phyloP scores from a whole-genome alignment of 2,329 filamentous ascomycete species.

The Penicillium paneum region DNA sequence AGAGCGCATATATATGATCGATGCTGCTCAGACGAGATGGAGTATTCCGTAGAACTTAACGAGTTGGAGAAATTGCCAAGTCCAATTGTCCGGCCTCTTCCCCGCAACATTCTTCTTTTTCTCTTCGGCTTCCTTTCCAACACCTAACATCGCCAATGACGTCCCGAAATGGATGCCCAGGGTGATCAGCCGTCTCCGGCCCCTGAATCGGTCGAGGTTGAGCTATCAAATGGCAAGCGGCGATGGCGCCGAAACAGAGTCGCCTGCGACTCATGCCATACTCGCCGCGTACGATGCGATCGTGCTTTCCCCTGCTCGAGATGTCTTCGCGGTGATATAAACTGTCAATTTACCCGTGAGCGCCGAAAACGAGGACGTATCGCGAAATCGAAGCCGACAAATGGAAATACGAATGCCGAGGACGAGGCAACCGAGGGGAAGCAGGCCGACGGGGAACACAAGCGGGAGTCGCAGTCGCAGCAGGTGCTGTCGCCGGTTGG shows the following conservation, averaged over 20 bases:
- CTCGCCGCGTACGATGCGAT: conserved; percentile 88
- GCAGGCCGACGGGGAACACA: conserved; percentile 11
- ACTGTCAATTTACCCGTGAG: conserved; percentile 84
- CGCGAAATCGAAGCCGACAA: conserved; percentile 57
- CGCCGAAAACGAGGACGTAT: conserved; percentile 93
- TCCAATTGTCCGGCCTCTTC: conserved; percentile 5
- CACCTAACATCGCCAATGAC: conserved; percentile 22
- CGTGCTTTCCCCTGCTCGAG: conserved; percentile 88
- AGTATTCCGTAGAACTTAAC: background rate
- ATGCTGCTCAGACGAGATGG: background rate
- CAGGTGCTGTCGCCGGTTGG: conserved; percentile 17
- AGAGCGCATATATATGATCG: background rate
- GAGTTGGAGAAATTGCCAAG: conserved; percentile 5
- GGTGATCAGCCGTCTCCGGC: conserved; percentile 25
- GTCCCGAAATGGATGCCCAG: conserved; percentile 33
- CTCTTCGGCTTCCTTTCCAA: background rate
- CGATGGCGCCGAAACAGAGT: conserved; percentile 39
- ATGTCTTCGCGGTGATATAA: conserved; percentile 68
- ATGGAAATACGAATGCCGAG: background rate
- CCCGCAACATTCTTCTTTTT: conserved; percentile 3
- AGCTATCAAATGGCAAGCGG: conserved; percentile 30
- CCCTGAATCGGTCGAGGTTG: conserved; percentile 14
- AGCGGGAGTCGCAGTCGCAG: conserved; percentile 5
- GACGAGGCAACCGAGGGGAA: conserved; percentile 5
- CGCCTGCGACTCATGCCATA: conserved; percentile 93